Conservation (phyloP, 2,329 filamentous ascomycete species). For the Metarhizium brunneum region DNA sequence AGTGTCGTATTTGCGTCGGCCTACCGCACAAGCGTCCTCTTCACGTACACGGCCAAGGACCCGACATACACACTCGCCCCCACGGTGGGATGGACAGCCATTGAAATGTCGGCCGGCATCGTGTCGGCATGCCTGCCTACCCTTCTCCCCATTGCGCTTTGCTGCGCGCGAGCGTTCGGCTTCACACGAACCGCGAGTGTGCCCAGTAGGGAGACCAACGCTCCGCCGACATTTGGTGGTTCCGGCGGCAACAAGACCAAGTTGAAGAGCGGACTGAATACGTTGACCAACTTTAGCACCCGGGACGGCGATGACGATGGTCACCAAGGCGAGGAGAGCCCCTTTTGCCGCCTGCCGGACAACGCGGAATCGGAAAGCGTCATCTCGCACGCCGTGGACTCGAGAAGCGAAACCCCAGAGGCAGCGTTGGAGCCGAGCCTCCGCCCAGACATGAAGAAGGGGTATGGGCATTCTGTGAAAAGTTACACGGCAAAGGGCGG, state of each 20-base stretch:
- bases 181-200: slow-evolving; percentile 22
- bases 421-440: slow-evolving; percentile 13
- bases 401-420: background rate
- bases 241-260: slow-evolving; percentile 8
- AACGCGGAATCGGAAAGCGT: slow-evolving; percentile 17
- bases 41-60: slow-evolving; percentile 30
- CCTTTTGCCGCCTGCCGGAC: slow-evolving; percentile 25
- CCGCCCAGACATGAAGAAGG: slow-evolving; percentile 22
- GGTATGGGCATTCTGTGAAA: slow-evolving; percentile 21
- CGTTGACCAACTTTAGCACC: slow-evolving; percentile 9
- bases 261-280: slow-evolving; percentile 10
- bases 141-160: slow-evolving; percentile 33
- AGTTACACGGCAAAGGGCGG: slow-evolving; percentile 19
- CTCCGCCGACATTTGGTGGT: slow-evolving; percentile 12
- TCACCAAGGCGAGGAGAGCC: slow-evolving; percentile 5
- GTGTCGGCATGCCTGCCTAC: slow-evolving; percentile 45
- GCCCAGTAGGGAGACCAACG: slow-evolving; percentile 15
- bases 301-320: slow-evolving; percentile 3
- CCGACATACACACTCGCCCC: slow-evolving; percentile 37
- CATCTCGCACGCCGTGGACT: background rate
- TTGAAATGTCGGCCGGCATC: slow-evolving; percentile 41
- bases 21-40: slow-evolving; percentile 37
- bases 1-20: slow-evolving; percentile 38
- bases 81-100: slow-evolving; percentile 36
- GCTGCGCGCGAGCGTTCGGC: slow-evolving; percentile 28